Evolutionary conservation across 148 eudicot species (phyloP).

Genomic region (Simmondsia chinensis): DNA sequence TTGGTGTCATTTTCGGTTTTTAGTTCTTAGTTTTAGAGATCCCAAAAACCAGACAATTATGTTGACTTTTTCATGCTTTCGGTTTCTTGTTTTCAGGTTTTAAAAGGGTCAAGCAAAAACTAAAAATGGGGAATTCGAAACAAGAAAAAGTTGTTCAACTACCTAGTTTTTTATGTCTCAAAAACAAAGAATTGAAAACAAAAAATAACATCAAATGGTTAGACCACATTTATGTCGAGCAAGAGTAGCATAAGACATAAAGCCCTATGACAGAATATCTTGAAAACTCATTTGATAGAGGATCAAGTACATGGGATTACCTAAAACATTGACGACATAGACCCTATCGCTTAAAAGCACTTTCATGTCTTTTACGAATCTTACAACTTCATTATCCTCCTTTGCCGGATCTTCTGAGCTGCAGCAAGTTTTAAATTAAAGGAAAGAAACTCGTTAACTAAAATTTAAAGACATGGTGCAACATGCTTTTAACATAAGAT

Average conservation of each 20-base stretch:
- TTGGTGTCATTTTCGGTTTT: too few species aligned
- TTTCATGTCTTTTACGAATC: conserved; percentile 62
- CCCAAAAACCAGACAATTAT: too few species aligned
- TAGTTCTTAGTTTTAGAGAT: too few species aligned
- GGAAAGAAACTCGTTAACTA: neutral
- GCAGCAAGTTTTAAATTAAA: conserved; percentile 18
- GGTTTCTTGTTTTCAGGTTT: too few species aligned
- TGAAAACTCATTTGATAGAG: conserved; percentile 1
- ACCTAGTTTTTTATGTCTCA: too few species aligned
- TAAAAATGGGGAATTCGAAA: too few species aligned
- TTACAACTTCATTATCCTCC: conserved; percentile 20
- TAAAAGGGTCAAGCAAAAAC: too few species aligned
- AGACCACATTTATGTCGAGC: neutral
- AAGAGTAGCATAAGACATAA: neutral
- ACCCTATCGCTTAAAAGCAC: conserved; percentile 55
- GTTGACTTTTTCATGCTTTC: too few species aligned
- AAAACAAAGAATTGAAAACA: too few species aligned
- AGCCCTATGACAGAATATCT: neutral
- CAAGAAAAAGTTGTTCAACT: too few species aligned
- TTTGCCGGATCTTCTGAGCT: conserved; percentile 18
- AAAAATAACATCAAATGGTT: neutral
- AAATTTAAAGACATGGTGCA: too few species aligned
- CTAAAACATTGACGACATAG: conserved; percentile 75
- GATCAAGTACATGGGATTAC: conserved; percentile 34
- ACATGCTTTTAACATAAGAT: too few species aligned